A percentile compares a stretch with the other conserved stretches of the same genome.
Conservation (phyloP, 805 yeast genomes). For the Saturnispora halmiae region DNA sequence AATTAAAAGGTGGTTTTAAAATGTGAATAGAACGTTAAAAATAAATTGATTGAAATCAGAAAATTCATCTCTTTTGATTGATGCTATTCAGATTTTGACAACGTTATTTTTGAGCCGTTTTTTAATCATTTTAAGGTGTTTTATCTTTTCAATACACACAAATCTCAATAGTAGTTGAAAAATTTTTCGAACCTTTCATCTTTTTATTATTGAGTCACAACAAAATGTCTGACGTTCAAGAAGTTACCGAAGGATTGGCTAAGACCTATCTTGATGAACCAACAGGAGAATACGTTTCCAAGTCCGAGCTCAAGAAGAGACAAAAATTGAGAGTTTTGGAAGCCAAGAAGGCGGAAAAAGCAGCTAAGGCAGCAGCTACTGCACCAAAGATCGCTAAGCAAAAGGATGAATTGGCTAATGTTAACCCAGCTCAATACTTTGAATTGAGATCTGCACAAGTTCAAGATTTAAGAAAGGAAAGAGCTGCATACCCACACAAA, state of each 20-base stretch:
- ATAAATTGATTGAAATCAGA: too few species aligned
- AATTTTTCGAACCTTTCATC: neutral
- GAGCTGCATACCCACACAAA: slow-evolving; percentile 91
- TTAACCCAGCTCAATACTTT: slow-evolving; percentile 90
- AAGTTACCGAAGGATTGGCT: slow-evolving; percentile 54
- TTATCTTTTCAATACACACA: neutral
- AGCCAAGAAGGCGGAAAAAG: slow-evolving; percentile 88
- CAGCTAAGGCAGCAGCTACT: slow-evolving; percentile 50
- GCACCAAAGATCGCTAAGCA: slow-evolving; percentile 47
- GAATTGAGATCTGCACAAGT: slow-evolving; percentile 90
- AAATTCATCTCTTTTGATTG: too few species aligned
- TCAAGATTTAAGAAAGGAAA: slow-evolving; percentile 61
- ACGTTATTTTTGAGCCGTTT: too few species aligned
- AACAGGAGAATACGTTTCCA: slow-evolving; percentile 95
- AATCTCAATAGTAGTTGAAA: neutral
- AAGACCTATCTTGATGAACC: slow-evolving; percentile 84
- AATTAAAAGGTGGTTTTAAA: too few species aligned
- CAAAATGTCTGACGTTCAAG: slow-evolving; percentile 32
- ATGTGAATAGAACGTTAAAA: too few species aligned
- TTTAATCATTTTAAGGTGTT: neutral
- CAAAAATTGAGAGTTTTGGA: slow-evolving; percentile 81
- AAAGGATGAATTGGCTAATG: slow-evolving; percentile 72
- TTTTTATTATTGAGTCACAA: neutral
- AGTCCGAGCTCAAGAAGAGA: slow-evolving; percentile 92
- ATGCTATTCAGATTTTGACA: neutral